A percentile compares a stretch with the other conserved stretches of the same genome.
Conservation (phyloP, 192 early-diverging fungal species). For the Neocallimastix lanati region DNA sequence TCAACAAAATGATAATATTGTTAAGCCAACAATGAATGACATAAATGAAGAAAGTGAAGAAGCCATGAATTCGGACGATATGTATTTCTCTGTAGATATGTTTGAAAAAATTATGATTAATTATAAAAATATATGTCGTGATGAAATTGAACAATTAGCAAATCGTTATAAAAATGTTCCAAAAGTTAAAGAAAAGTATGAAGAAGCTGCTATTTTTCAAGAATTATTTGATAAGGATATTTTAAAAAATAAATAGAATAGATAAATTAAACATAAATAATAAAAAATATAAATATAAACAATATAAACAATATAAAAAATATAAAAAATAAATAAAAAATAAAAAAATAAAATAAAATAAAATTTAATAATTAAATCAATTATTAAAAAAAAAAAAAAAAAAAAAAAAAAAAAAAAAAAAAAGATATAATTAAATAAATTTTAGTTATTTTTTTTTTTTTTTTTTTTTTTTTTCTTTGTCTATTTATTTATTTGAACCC, state of each 20-base stretch:
- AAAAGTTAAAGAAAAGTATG: background rate
- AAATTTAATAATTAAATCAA: too few relatives aligned
- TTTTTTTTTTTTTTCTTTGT: too few relatives aligned
- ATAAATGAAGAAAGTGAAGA: background rate
- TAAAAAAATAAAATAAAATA: too few relatives aligned
- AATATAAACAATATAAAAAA: background rate
- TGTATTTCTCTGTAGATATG: background rate
- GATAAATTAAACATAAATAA: too few relatives aligned
- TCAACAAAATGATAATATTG: background rate
- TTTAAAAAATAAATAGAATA: background rate
- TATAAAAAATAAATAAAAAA: too few relatives aligned
- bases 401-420: too few relatives aligned
- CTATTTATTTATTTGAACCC: too few relatives aligned
- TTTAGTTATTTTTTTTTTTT: too few relatives aligned
- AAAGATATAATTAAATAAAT: too few relatives aligned
- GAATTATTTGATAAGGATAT: background rate
- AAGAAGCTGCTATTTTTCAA: background rate
- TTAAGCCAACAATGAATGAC: background rate
- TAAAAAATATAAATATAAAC: too few relatives aligned
- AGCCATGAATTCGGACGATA: background rate
- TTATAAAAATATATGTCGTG: background rate
- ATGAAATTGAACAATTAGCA: background rate
- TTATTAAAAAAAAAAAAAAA: too few relatives aligned
- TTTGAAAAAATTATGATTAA: background rate
- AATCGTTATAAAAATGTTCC: background rate